phyloP scores from a whole-genome alignment of 23 red algal genomes.

The Gracilaria domingensis region DNA sequence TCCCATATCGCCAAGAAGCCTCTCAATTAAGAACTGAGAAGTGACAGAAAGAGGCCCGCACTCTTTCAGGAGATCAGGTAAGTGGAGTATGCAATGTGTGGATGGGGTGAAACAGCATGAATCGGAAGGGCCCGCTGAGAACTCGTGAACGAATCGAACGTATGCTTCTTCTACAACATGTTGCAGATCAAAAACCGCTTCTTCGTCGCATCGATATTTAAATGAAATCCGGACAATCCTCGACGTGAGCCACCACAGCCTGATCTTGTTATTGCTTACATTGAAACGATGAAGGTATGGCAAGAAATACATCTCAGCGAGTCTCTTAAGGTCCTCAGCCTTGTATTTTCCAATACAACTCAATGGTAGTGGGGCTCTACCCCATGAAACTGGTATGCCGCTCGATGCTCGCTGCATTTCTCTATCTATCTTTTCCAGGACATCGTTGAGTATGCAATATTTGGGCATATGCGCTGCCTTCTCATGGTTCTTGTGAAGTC shows the following conservation, averaged over 20 bases:
- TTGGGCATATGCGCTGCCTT: no score
- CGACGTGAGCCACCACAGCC: neutral
- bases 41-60: neutral
- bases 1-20: slow-evolving; percentile 1
- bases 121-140: neutral
- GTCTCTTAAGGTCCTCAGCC: no score
- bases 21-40: neutral
- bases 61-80: slow-evolving; percentile 9
- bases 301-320: no score
- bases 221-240: neutral
- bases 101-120: neutral
- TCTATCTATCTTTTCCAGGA: no score
- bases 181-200: neutral
- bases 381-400: no score
- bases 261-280: neutral
- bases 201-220: neutral
- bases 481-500: no score
- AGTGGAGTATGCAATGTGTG: neutral
- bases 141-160: neutral
- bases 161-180: neutral
- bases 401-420: no score
- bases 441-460: no score
- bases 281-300: no score
- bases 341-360: no score
- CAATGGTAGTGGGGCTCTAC: no score